These are phyloP conservation scores for Fulvia fulva DNA, from an alignment of 2,329 filamentous ascomycete species.

Conservation along the genomic window DNA sequence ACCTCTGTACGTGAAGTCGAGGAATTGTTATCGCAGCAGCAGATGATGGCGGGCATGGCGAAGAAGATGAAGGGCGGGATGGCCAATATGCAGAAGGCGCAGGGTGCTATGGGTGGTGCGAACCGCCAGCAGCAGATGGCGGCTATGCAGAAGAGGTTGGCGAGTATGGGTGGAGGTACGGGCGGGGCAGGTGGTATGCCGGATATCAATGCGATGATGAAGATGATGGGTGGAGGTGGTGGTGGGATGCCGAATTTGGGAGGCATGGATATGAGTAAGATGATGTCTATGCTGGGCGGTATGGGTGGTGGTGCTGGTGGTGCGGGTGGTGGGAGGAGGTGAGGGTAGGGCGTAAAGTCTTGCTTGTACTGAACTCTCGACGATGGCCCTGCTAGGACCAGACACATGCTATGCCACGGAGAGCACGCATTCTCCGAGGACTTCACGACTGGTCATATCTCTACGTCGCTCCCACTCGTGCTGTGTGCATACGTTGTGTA, in stretches of 20 bases:
- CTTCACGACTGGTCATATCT: no score
- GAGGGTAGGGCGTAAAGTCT: background rate
- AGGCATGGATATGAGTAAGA: conserved; percentile 62
- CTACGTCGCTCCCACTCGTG: no score
- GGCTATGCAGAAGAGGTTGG: conserved; percentile 93
- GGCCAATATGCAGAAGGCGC: conserved; percentile 94
- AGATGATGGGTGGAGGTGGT: conserved; percentile 73
- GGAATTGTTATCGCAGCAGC: conserved; percentile 93
- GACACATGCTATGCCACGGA: no score
- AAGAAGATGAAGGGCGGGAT: conserved; percentile 98
- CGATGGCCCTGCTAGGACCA: no score
- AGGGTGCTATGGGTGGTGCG: conserved; percentile 82
- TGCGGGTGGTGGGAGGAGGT: conserved; percentile 13
- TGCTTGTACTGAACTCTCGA: no score
- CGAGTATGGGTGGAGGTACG: conserved; percentile 78
- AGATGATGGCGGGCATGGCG: conserved; percentile 98
- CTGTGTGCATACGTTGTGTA: background rate
- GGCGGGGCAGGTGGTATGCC: conserved; percentile 63
- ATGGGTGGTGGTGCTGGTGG: conserved; percentile 46
- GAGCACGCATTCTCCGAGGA: no score
- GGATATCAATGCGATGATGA: conserved; percentile 82
- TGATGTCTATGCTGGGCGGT: conserved; percentile 69
- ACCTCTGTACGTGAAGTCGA: conserved; percentile 91
- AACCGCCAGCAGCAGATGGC: conserved; percentile 93
- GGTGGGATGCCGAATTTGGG: conserved; percentile 57